phyloP scores from a whole-genome alignment of 768 basidiomycete genomes.

The Tricholoma sp. region DNA sequence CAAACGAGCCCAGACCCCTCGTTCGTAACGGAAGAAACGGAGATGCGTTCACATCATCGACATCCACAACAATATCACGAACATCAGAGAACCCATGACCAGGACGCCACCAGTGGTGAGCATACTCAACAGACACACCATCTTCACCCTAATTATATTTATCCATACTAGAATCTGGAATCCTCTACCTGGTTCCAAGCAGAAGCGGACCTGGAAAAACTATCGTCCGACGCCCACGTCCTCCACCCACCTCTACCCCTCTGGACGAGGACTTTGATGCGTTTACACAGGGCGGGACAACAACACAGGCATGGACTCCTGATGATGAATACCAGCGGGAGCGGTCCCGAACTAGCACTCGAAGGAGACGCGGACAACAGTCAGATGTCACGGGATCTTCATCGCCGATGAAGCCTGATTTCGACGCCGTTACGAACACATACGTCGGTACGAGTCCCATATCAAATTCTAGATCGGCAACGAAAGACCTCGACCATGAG shows the following conservation, averaged over 20 bases:
- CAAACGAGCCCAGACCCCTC: slow-evolving; percentile 2
- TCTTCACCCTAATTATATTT: neutral
- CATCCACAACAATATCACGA: neutral
- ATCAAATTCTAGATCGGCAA: neutral
- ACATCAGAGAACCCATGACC: neutral
- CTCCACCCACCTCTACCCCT: slow-evolving; percentile 34
- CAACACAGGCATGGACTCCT: slow-evolving; percentile 21
- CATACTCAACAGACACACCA: neutral
- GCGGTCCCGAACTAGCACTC: slow-evolving; percentile 4
- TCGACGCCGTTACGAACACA: slow-evolving; percentile 27
- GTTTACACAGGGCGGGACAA: slow-evolving; percentile 21
- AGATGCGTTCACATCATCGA: slow-evolving; percentile 6
- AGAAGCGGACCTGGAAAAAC: slow-evolving; percentile 31
- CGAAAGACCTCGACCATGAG: neutral
- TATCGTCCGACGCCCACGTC: slow-evolving; percentile 30
- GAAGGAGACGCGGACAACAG: slow-evolving; percentile 3
- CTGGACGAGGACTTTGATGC: slow-evolving; percentile 39
- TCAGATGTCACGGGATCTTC: slow-evolving; percentile 18
- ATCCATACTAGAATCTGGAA: slow-evolving; percentile 26
- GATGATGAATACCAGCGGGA: slow-evolving; percentile 15
- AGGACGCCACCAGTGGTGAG: slow-evolving; percentile 12
- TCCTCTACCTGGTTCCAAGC: slow-evolving; percentile 36
- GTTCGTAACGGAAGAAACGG: slow-evolving; percentile 9
- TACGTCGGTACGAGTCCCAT: slow-evolving; percentile 7
- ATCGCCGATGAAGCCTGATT: slow-evolving; percentile 32